Evolutionary conservation across 2,329 filamentous ascomycete genomes (phyloP).

Genomic region (Cytospora piceae): DNA sequence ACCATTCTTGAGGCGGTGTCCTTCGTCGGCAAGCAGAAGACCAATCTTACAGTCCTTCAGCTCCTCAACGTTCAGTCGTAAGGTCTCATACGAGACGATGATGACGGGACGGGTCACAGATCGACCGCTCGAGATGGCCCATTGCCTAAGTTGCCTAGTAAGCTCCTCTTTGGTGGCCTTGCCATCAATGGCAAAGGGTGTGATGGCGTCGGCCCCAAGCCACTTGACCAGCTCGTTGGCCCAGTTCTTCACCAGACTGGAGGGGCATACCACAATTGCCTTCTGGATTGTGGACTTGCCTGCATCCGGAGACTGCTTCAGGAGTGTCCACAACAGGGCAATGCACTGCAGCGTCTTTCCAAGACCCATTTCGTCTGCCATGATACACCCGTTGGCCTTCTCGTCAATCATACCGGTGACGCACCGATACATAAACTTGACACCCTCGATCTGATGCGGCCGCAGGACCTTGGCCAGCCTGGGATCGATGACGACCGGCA

Average conservation of each 20-base stretch:
- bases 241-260: constrained; percentile 96
- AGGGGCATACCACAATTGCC: constrained; percentile 94
- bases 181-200: constrained; percentile 93
- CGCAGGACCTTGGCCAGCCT: constrained; percentile 84
- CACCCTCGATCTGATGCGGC: constrained; percentile 96
- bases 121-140: constrained; percentile 90
- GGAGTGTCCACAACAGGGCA: constrained; percentile 90
- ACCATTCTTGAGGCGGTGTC: constrained; percentile 93
- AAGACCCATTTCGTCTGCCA: constrained; percentile 99
- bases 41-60: constrained; percentile 90
- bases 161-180: constrained; percentile 95
- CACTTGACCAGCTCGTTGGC: constrained; percentile 96
- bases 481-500: constrained; percentile 97
- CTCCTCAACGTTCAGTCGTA: constrained; percentile 88
- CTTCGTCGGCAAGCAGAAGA: constrained; percentile 92
- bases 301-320: constrained; percentile 96
- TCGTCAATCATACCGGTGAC: constrained; percentile 94
- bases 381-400: constrained; percentile 95
- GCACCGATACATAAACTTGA: constrained; percentile 95
- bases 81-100: constrained; percentile 96
- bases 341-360: constrained; percentile 98
- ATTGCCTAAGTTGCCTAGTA: constrained; percentile 86
- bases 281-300: constrained; percentile 94
- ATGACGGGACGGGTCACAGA: constrained; percentile 89
- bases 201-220: constrained; percentile 89